A percentile compares a stretch with the other conserved stretches of the same genome.
These are phyloP conservation scores for Apiospora rasikravindrae DNA, from an alignment of 2,329 filamentous ascomycete genomes.

Conservation along the genomic window DNA sequence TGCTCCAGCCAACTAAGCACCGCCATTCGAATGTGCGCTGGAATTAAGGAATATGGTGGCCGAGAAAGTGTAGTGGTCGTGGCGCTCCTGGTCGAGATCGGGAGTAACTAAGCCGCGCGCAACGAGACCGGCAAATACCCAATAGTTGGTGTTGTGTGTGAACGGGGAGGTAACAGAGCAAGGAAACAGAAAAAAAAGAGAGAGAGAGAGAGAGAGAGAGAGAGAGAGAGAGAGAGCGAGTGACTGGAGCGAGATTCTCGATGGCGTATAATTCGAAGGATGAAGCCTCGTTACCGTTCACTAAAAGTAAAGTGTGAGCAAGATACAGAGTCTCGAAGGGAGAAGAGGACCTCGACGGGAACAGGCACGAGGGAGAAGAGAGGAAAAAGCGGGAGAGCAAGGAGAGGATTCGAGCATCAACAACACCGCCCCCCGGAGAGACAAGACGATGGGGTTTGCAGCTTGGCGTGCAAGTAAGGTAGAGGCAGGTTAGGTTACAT, in stretches of 20 bases:
- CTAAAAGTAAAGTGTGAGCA: background rate
- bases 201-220: too few relatives aligned
- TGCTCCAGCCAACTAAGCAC: slow-evolving; percentile 9
- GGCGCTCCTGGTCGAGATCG: background rate
- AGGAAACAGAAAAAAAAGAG: background rate
- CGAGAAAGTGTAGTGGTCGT: slow-evolving; percentile 5
- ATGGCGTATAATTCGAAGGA: background rate
- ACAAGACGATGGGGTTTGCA: slow-evolving; percentile 12
- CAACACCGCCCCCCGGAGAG: slow-evolving; percentile 3
- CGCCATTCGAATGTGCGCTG: slow-evolving; percentile 10
- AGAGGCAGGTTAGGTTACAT: slow-evolving; percentile 16
- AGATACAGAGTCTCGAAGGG: background rate
- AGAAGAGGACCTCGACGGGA: background rate
- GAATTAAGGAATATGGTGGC: background rate
- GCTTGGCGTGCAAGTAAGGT: slow-evolving; percentile 12
- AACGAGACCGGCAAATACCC: background rate
- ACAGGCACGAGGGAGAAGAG: slow-evolving; percentile 2
- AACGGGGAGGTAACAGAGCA: background rate
- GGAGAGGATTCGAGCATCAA: slow-evolving; percentile 2
- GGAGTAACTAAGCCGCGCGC: background rate
- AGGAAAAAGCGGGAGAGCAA: background rate
- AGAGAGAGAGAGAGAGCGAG: background rate
- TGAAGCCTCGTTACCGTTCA: background rate
- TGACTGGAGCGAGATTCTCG: background rate
- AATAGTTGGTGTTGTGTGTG: background rate